Percentiles rank a stretch among this genome's conserved stretches.
These are phyloP conservation scores for Pontederia paniculata DNA, from an alignment of 176 grass and related monocot species.

Conservation along the genomic window DNA sequence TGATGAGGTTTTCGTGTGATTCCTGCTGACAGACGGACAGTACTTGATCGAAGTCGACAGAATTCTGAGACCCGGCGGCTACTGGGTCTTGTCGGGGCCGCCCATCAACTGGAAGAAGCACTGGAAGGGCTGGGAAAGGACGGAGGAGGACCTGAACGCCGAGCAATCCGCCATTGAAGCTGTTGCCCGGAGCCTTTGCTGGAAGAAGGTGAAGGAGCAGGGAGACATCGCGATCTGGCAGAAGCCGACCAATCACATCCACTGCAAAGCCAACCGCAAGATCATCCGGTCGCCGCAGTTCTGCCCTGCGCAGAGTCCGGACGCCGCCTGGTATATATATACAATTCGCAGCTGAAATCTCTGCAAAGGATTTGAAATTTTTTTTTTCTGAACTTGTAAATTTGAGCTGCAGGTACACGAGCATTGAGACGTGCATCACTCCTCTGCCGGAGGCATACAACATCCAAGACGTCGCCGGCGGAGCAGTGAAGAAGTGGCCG, in stretches of 20 bases:
- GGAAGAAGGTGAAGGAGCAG: constrained; percentile 43
- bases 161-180: constrained; percentile 32
- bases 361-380: not conserved
- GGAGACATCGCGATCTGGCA: constrained; percentile 39
- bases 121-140: constrained; percentile 47
- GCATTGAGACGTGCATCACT: constrained; percentile 34
- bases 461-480: constrained; percentile 15
- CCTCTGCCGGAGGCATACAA: constrained; percentile 26
- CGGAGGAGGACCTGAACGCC: constrained; percentile 31
- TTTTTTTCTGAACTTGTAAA: not conserved
- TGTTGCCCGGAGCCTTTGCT: constrained; percentile 36
- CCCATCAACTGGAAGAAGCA: constrained; percentile 26
- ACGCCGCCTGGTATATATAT: constrained; percentile 34
- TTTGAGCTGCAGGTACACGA: constrained; percentile 21
- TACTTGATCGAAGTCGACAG: constrained; percentile 50
- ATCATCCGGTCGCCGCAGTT: constrained; percentile 13
- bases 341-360: not conserved
- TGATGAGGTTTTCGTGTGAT: not conserved
- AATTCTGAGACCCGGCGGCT: constrained; percentile 37
- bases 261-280: constrained; percentile 23
- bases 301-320: constrained; percentile 20
- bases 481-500: constrained; percentile 31
- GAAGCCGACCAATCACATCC: constrained; percentile 31
- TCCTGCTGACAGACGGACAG: constrained; percentile 19
- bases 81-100: constrained; percentile 47